These are phyloP conservation scores for Xylariaceae sp. DNA, from an alignment of 2,329 filamentous ascomycete species.

Conservation along the genomic window DNA sequence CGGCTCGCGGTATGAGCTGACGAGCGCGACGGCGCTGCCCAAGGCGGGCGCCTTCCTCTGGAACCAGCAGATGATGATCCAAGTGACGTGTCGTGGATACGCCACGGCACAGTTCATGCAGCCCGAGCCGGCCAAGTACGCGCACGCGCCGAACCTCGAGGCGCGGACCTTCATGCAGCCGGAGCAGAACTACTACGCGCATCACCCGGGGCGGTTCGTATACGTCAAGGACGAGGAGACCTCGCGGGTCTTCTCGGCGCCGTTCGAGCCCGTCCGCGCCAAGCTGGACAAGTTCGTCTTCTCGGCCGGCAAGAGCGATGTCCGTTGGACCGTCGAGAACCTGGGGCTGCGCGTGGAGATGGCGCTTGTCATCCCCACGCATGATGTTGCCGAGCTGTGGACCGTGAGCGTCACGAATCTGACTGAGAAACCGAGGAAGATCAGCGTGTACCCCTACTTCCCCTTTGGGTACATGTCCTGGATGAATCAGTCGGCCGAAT, in stretches of 20 bases:
- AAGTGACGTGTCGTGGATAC: slow-evolving; percentile 64
- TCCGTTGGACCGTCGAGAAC: slow-evolving; percentile 60
- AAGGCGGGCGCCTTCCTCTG: slow-evolving; percentile 63
- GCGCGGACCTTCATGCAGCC: slow-evolving; percentile 67
- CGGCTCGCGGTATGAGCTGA: slow-evolving; percentile 62
- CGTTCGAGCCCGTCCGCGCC: slow-evolving; percentile 61
- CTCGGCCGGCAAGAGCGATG: slow-evolving; percentile 61
- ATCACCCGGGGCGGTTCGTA: slow-evolving; percentile 65
- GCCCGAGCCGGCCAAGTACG: slow-evolving; percentile 65
- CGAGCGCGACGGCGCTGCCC: slow-evolving; percentile 61
- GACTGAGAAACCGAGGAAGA: slow-evolving; percentile 50
- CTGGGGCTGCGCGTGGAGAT: slow-evolving; percentile 59
- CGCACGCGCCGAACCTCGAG: slow-evolving; percentile 64
- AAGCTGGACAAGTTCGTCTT: slow-evolving; percentile 57
- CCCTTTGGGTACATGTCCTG: slow-evolving; percentile 67
- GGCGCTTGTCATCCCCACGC: slow-evolving; percentile 57
- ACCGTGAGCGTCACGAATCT: slow-evolving; percentile 59
- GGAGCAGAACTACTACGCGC: slow-evolving; percentile 64
- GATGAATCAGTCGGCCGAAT: slow-evolving; percentile 66
- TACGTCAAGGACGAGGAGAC: slow-evolving; percentile 64
- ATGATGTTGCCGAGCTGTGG: slow-evolving; percentile 64
- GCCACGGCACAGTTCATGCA: slow-evolving; percentile 67
- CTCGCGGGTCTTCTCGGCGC: slow-evolving; percentile 56
- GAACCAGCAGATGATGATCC: slow-evolving; percentile 69
- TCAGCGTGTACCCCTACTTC: slow-evolving; percentile 64